These are phyloP conservation scores for Pseudovirgaria hyperparasitica DNA, from an alignment of 2,329 filamentous ascomycete species.

Conservation along the genomic window DNA sequence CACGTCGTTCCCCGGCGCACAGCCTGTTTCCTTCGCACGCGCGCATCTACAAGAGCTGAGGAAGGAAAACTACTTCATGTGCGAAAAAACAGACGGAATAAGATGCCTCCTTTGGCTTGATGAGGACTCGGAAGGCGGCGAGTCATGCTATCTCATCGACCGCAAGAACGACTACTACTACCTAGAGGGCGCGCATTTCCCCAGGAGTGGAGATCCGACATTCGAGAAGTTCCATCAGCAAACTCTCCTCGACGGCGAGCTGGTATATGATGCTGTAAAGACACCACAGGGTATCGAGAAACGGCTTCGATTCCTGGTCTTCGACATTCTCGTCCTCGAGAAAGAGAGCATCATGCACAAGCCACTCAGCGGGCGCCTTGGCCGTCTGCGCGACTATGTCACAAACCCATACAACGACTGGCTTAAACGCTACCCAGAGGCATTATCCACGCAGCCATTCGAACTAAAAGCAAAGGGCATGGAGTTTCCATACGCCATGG, in stretches of 20 bases:
- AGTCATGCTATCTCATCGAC: conserved; percentile 76
- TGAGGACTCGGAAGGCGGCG: conserved; percentile 8
- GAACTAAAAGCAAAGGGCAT: conserved; percentile 78
- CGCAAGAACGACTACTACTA: conserved; percentile 96
- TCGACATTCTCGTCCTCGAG: conserved; percentile 81
- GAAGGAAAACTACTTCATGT: conserved; percentile 84
- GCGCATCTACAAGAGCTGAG: conserved; percentile 74
- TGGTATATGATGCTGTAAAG: conserved; percentile 69
- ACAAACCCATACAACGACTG: conserved; percentile 57
- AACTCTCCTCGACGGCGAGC: conserved; percentile 84
- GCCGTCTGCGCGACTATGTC: conserved; percentile 68
- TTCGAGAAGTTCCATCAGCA: conserved; percentile 58
- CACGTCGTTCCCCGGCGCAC: conserved; percentile 69
- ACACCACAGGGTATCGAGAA: conserved; percentile 47
- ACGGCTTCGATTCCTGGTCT: conserved; percentile 70
- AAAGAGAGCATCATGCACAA: conserved; percentile 62
- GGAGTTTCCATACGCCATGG: conserved; percentile 73
- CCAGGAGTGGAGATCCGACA: conserved; percentile 47
- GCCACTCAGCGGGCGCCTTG: conserved; percentile 77
- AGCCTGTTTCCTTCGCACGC: conserved; percentile 83
- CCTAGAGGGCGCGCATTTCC: conserved; percentile 65
- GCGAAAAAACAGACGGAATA: conserved; percentile 95
- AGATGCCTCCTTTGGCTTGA: conserved; percentile 92
- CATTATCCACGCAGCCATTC: conserved; percentile 62
- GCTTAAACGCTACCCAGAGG: conserved; percentile 53